These are phyloP conservation scores for Yamadazyma laniorum DNA, from an alignment of 805 yeast species.

Conservation along the genomic window DNA sequence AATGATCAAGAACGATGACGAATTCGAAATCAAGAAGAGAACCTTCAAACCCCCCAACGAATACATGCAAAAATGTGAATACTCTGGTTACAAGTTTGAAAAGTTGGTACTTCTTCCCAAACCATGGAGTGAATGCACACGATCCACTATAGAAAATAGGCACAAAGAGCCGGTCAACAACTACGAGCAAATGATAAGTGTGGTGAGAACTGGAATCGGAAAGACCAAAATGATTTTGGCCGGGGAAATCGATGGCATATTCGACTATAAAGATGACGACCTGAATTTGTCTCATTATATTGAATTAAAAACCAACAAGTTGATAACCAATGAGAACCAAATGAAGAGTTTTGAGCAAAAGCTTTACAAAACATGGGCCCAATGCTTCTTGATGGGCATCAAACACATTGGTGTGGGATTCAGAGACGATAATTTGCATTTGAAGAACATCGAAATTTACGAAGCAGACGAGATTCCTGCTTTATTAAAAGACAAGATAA, in stretches of 20 bases:
- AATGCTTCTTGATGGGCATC: constrained; percentile 84
- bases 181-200: constrained; percentile 73
- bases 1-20: constrained; percentile 55
- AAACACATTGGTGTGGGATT: constrained; percentile 82
- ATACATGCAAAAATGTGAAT: constrained; percentile 44
- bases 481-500: constrained; percentile 57
- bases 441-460: constrained; percentile 71
- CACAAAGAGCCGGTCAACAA: constrained; percentile 58
- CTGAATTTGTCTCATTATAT: constrained; percentile 66
- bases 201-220: constrained; percentile 87
- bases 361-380: constrained; percentile 85
- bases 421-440: constrained; percentile 67
- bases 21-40: constrained; percentile 31
- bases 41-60: constrained; percentile 22
- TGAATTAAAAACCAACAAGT: constrained; percentile 74
- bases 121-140: constrained; percentile 69
- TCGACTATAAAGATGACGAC: constrained; percentile 61
- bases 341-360: constrained; percentile 71
- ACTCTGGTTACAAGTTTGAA: constrained; percentile 85
- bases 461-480: constrained; percentile 78
- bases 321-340: constrained; percentile 54
- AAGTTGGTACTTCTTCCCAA: constrained; percentile 66
- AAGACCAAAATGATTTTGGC: constrained; percentile 64
- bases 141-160: constrained; percentile 69
- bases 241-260: constrained; percentile 91